Conservation (phyloP, 805 yeast species). For the Naumovozyma dairenensis region DNA sequence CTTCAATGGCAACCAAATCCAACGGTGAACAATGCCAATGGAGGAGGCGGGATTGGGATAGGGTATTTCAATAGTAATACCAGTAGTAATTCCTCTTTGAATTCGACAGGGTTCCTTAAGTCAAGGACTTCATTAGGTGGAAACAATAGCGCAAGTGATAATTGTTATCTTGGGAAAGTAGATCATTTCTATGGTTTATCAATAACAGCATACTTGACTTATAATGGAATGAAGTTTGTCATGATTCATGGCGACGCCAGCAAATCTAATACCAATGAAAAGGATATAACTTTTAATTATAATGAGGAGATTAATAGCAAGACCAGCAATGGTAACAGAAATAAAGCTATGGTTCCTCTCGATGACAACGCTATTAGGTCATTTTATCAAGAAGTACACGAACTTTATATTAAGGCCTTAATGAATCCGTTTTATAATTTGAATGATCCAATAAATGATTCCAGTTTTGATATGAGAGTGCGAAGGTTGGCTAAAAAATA, state of each 20-base stretch:
- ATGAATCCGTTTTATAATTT: conserved; percentile 79
- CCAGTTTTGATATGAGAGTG: conserved; percentile 67
- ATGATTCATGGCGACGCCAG: conserved; percentile 64
- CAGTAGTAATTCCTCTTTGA: neutral
- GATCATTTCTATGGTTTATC: conserved; percentile 78
- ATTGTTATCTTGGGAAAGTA: conserved; percentile 55
- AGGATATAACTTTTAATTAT: neutral
- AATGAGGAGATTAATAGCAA: neutral
- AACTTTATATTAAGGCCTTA: conserved; percentile 73
- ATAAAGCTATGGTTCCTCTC: conserved; percentile 22
- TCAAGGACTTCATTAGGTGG: conserved; percentile 17
- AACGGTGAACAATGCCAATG: conserved; percentile 1
- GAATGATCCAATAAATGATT: conserved; percentile 64
- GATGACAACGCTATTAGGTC: conserved; percentile 71
- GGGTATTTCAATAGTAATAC: conserved; percentile 1
- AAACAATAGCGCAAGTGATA: conserved; percentile 14
- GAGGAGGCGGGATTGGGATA: conserved; percentile 3
- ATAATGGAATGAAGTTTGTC: conserved; percentile 75
- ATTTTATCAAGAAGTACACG: conserved; percentile 78
- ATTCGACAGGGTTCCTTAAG: conserved; percentile 18
- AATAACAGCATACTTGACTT: conserved; percentile 80
- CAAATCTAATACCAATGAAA: no score
- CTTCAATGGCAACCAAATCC: conserved; percentile 66
- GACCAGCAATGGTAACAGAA: conserved; percentile 12
- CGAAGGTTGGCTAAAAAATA: conserved; percentile 67